These are phyloP conservation scores for Mycena capillaripes DNA, from an alignment of 768 basidiomycete species.

Conservation along the genomic window DNA sequence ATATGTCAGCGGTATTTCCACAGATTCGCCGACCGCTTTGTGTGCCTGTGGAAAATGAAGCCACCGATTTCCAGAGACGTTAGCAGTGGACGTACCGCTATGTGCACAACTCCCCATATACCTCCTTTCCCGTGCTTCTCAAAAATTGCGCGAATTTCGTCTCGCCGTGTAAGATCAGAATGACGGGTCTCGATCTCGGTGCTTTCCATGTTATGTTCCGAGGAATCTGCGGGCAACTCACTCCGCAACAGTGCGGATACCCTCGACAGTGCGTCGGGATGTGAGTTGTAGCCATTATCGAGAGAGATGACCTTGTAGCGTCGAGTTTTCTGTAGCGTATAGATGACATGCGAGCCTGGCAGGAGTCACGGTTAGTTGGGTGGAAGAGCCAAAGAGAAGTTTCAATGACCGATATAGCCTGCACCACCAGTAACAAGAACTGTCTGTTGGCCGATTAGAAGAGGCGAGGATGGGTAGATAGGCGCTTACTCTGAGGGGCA, in stretches of 20 bases:
- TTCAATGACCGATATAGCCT: slow-evolving; percentile 36
- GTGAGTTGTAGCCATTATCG: slow-evolving; percentile 96
- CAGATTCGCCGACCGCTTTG: slow-evolving; percentile 99
- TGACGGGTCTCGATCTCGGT: slow-evolving; percentile 77
- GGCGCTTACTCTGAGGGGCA: background rate
- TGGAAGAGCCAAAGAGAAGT: slow-evolving; percentile 13
- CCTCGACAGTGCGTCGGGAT: slow-evolving; percentile 78
- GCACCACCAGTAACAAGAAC: slow-evolving; percentile 33
- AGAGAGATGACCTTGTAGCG: slow-evolving; percentile 94
- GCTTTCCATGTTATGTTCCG: slow-evolving; percentile 78
- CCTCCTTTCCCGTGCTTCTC: slow-evolving; percentile 88
- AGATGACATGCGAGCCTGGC: slow-evolving; percentile 94
- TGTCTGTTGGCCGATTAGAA: slow-evolving; percentile 3
- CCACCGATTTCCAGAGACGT: too few relatives aligned
- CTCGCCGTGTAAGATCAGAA: slow-evolving; percentile 82
- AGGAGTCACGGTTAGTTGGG: background rate
- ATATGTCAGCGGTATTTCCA: slow-evolving; percentile 94
- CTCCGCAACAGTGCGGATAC: slow-evolving; percentile 85
- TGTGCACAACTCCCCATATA: slow-evolving; percentile 97
- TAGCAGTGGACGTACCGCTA: slow-evolving; percentile 75
- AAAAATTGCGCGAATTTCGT: slow-evolving; percentile 84
- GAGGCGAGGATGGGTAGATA: too few relatives aligned
- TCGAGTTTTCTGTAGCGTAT: slow-evolving; percentile 86
- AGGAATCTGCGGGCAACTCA: slow-evolving; percentile 75
- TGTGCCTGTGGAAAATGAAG: slow-evolving; percentile 66